Evolutionary conservation across 192 early-diverging fungal genomes (phyloP), one percentile per base, ranked within the genome.

Genomic region (Backusella westeae): DNA sequence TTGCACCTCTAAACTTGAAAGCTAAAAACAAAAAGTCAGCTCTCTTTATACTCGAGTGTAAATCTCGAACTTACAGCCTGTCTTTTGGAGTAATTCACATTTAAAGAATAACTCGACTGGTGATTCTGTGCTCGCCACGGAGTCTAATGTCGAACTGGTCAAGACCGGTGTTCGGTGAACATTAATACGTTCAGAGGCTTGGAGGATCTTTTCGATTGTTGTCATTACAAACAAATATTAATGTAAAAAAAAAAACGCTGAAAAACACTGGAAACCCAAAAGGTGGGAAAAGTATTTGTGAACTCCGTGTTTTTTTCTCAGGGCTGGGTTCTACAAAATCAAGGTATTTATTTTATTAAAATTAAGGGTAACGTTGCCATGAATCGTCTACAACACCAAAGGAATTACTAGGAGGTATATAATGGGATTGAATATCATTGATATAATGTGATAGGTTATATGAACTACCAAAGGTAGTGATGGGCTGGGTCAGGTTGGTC

Each of bases 1-100:
- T 84, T 5, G 89, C 89, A 9, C 89, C 89, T 44, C 89, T 81
- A 71, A 85, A 81, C 67, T 90, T 90, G 77, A 90, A 90, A 6
- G 89, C 88, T 74, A 29, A 23, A 69, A 65, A 21, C 12, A 26
- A 63, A 32, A n/a, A 10, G n/a, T 69, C 14, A 78, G 3, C 41
- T 15, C 29, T 19, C 42, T 44, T 44, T 21, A 34, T 34, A 32
- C 17, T 26, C 10, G 19, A 26, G 19, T 1, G 14, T 26, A 73
- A 32, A 34, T 49, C 19, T n/a, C 46, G 6, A 41, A 79, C 83
- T 73, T 70, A 84, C 77, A 76, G 19, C 81, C 80, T 2, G 69
- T 76, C 53, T 84, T 82, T 74, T 87, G 85, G 38, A 87, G 69
- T 70, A 84, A 78, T 80, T 89, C 88, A 72, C 86, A 88, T 75